A percentile compares a stretch with the other conserved stretches of the same genome.
Evolutionary conservation across 306 rosid genomes (phyloP).

Genomic region (Crataegus laevigata): DNA sequence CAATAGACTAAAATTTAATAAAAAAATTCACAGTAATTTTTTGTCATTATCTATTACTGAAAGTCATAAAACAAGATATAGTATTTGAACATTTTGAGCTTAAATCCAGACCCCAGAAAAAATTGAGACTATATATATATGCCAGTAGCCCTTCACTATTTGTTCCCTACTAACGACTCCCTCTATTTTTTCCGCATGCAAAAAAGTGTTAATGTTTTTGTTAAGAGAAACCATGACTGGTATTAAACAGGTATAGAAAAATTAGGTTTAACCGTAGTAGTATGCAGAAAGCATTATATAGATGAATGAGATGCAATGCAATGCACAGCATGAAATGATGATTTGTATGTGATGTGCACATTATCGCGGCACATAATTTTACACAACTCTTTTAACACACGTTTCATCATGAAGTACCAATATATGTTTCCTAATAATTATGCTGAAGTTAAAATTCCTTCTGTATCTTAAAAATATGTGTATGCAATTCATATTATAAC

Average conservation of each 20-base stretch:
- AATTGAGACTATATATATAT: too few relatives aligned
- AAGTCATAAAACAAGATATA: background rate
- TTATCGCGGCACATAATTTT: too few relatives aligned
- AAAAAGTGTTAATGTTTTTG: too few relatives aligned
- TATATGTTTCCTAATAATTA: too few relatives aligned
- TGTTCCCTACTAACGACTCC: background rate
- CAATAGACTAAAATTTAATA: too few relatives aligned
- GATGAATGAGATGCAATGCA: too few relatives aligned
- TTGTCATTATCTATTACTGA: background rate
- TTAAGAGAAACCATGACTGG: background rate
- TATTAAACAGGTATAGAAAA: background rate
- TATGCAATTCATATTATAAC: conserved; percentile 7
- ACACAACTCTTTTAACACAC: too few relatives aligned
- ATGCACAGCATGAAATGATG: too few relatives aligned
- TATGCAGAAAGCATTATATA: background rate
- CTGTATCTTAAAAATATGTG: conserved; percentile 2
- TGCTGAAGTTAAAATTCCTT: conserved; percentile 21
- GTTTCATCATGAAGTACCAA: too few relatives aligned
- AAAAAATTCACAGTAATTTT: background rate
- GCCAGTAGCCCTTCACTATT: background rate
- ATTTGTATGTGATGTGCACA: too few relatives aligned
- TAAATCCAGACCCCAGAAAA: too few relatives aligned
- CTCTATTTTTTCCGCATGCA: background rate
- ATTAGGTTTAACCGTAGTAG: background rate
- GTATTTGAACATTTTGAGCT: background rate